phyloP scores from a whole-genome alignment of 1,139 yeast genomes.

The Geotrichum fermentans region DNA sequence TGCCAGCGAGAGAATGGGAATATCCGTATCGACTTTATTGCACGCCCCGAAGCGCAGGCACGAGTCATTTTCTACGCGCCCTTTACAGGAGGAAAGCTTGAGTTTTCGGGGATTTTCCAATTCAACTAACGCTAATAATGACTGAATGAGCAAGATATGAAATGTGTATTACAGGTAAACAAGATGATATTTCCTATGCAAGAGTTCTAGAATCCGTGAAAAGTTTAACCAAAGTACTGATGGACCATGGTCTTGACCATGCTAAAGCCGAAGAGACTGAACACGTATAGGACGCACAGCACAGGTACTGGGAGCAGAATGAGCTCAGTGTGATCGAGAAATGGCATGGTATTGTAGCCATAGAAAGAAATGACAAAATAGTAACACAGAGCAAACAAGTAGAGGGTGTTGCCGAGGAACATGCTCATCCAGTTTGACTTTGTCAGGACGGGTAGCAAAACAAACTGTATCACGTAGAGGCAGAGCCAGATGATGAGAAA shows the following conservation, averaged over 20 bases:
- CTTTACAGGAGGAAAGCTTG: constrained; percentile 10
- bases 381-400: constrained; percentile 65
- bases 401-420: constrained; percentile 71
- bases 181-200: constrained; percentile 3
- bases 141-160: background rate
- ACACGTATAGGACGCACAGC: constrained; percentile 43
- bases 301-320: constrained; percentile 55
- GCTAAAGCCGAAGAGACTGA: constrained; percentile 60
- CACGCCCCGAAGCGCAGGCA: constrained; percentile 18
- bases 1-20: constrained; percentile 19
- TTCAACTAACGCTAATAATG: constrained; percentile 8
- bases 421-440: constrained; percentile 60
- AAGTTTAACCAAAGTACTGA: constrained; percentile 48
- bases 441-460: constrained; percentile 66
- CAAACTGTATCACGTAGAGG: constrained; percentile 70
- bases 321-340: constrained; percentile 58
- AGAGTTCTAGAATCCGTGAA: background rate
- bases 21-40: constrained; percentile 19
- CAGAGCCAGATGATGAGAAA: constrained; percentile 76
- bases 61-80: constrained; percentile 16
- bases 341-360: constrained; percentile 82
- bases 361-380: constrained; percentile 77
- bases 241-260: constrained; percentile 65
- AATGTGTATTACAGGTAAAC: background rate
- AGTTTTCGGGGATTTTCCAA: constrained; percentile 18